Percentiles rank a stretch among this genome's conserved stretches.
Evolutionary conservation across 176 grass and related monocot genomes (phyloP).

Genomic region (Musa beccarii): DNA sequence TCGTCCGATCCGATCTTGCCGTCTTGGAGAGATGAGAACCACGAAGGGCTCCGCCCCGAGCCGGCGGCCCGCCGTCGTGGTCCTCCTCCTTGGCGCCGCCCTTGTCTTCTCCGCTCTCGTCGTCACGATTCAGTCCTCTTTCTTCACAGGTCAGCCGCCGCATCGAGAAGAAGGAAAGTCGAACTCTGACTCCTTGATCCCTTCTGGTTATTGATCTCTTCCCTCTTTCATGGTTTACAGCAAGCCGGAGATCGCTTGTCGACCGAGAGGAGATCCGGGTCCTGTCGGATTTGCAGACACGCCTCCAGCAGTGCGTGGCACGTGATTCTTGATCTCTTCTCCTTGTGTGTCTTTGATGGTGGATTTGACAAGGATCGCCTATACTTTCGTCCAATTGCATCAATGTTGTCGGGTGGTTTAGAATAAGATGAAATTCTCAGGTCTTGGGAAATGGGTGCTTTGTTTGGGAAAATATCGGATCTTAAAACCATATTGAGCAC

Average conservation of each 20-base stretch:
- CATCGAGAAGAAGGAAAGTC: slow-evolving; percentile 3
- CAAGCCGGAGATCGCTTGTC: slow-evolving; percentile 30
- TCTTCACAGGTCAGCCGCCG: slow-evolving; percentile 45
- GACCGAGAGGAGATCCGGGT: slow-evolving; percentile 40
- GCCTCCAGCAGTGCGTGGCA: slow-evolving; percentile 86
- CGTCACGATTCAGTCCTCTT: slow-evolving; percentile 78
- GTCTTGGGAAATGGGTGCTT: too few species aligned
- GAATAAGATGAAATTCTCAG: neutral
- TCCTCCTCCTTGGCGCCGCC: slow-evolving; percentile 58
- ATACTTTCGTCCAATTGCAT: neutral
- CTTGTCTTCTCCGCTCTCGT: slow-evolving; percentile 65
- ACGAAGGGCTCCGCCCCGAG: slow-evolving; percentile 10
- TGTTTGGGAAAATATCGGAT: neutral
- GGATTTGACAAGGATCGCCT: too few species aligned
- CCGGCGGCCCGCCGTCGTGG: slow-evolving; percentile 52
- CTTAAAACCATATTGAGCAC: too few species aligned
- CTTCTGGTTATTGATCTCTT: neutral
- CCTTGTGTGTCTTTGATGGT: neutral
- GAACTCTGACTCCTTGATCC: neutral
- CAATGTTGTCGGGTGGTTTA: neutral
- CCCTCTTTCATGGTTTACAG: slow-evolving; percentile 16
- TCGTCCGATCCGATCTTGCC: neutral
- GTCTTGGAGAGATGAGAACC: slow-evolving; percentile 25
- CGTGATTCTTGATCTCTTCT: neutral
- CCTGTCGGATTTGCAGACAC: slow-evolving; percentile 68